Percentiles rank a stretch among this genome's conserved stretches.
phyloP scores from a whole-genome alignment of 441 rosid species.

The Francoa sonchifolia region DNA sequence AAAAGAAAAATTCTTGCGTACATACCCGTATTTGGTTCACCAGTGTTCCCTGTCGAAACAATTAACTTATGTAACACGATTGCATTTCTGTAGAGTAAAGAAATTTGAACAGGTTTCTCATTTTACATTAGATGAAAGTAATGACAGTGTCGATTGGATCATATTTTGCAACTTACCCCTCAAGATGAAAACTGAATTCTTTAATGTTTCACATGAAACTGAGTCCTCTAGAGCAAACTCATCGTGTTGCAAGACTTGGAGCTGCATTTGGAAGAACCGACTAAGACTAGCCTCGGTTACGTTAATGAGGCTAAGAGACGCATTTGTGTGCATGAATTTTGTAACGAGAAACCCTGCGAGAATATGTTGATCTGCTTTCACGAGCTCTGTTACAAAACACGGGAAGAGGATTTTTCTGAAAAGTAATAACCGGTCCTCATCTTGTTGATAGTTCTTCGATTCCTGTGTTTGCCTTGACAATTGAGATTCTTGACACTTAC shows the following conservation, averaged over 20 bases:
- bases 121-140: conserved; percentile 24
- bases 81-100: too few species aligned
- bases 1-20: too few species aligned
- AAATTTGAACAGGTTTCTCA: conserved; percentile 6
- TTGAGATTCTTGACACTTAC: conserved; percentile 49
- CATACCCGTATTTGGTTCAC: too few species aligned
- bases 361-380: conserved; percentile 57
- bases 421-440: conserved; percentile 16
- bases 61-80: too few species aligned
- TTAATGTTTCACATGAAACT: conserved; percentile 22
- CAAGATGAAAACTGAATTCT: conserved; percentile 34
- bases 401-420: conserved; percentile 65
- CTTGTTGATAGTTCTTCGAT: conserved; percentile 11
- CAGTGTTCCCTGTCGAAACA: too few species aligned
- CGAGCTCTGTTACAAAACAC: conserved; percentile 53
- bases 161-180: conserved; percentile 28
- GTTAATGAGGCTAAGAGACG: conserved; percentile 52
- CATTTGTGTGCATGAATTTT: conserved; percentile 72
- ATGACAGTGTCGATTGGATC: conserved; percentile 42
- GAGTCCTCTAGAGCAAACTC: conserved; percentile 17
- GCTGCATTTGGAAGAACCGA: conserved; percentile 52
- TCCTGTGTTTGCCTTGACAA: conserved; percentile 15
- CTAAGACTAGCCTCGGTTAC: conserved; percentile 55
- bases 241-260: conserved; percentile 21
- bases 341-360: conserved; percentile 72